These are phyloP conservation scores for Cyclotella baltica DNA, from an alignment of 108 stramenopile genomes.

Conservation along the genomic window DNA sequence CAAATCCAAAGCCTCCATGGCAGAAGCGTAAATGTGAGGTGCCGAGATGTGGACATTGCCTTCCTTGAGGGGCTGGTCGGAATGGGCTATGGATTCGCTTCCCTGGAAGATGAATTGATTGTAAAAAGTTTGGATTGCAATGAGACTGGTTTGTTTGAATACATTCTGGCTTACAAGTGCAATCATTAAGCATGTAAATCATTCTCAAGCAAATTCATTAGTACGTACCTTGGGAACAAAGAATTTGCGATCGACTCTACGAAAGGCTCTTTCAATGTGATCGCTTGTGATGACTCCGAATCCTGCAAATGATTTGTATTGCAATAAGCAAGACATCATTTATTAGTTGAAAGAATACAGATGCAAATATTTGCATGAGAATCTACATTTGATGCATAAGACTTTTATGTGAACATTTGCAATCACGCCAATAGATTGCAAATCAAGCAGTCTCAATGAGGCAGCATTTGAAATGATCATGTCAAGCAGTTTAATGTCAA, in stretches of 20 bases:
- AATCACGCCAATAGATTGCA: not conserved
- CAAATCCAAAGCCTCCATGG: conserved; percentile 88
- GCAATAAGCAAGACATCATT: not conserved
- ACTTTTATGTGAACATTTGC: conserved; percentile 14
- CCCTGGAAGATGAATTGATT: conserved; percentile 24
- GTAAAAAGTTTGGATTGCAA: not conserved
- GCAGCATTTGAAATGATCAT: no score
- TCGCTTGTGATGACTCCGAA: conserved; percentile 79
- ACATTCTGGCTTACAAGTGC: no score
- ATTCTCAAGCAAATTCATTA: no score
- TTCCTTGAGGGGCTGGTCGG: conserved; percentile 82
- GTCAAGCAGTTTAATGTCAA: no score
- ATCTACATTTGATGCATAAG: conserved; percentile 3
- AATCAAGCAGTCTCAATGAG: no score
- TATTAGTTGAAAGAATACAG: not conserved
- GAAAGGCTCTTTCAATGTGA: conserved; percentile 76
- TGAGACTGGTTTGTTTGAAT: no score
- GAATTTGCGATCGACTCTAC: conserved; percentile 79
- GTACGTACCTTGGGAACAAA: conserved; percentile 82
- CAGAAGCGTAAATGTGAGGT: conserved; percentile 91
- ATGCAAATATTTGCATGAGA: not conserved
- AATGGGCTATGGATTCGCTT: conserved; percentile 65
- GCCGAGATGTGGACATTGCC: conserved; percentile 92
- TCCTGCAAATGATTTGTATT: conserved; percentile 29
- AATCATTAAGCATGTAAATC: no score